These are phyloP conservation scores for Naganishia antarctica DNA, from an alignment of 768 basidiomycete species.

Conservation along the genomic window DNA sequence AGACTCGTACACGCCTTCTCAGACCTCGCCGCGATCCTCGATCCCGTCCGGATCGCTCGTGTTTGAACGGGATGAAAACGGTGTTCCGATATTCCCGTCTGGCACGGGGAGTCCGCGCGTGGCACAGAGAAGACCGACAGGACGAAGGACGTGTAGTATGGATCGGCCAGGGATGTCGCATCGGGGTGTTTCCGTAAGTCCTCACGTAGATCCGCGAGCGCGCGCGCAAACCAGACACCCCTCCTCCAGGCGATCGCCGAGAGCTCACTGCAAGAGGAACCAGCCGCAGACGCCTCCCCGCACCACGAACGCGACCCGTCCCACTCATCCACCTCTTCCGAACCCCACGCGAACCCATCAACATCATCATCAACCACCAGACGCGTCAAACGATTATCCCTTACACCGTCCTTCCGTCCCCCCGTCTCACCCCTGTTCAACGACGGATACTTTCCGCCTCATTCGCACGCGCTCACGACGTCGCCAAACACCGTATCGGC, in stretches of 20 bases:
- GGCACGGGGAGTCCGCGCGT: not conserved
- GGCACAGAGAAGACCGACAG: not conserved
- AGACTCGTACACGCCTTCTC: constrained; percentile 4
- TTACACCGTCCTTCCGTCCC: constrained; percentile 14
- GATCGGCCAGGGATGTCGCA: constrained; percentile 1
- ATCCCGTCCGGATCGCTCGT: not conserved
- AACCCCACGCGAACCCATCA: not conserved
- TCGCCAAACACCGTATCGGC: constrained; percentile 53
- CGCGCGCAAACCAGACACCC: too few species aligned
- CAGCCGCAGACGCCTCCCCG: not conserved
- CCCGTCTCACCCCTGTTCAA: constrained; percentile 5
- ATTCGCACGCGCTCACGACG: not conserved
- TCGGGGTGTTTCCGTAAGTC: not conserved
- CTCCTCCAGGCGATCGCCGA: constrained; percentile 2
- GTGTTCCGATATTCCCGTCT: constrained; percentile 6
- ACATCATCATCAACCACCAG: not conserved
- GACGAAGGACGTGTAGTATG: not conserved
- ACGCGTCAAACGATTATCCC: constrained; percentile 6
- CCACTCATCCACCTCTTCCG: not conserved
- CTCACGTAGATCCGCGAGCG: too few species aligned
- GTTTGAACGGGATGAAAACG: constrained; percentile 16
- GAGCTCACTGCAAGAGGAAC: not conserved
- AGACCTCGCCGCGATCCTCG: not conserved
- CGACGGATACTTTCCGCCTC: constrained; percentile 13
- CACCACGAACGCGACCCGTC: constrained; percentile 16